Conservation (phyloP, 331 rosid genomes). For the Spiraea crenata region DNA sequence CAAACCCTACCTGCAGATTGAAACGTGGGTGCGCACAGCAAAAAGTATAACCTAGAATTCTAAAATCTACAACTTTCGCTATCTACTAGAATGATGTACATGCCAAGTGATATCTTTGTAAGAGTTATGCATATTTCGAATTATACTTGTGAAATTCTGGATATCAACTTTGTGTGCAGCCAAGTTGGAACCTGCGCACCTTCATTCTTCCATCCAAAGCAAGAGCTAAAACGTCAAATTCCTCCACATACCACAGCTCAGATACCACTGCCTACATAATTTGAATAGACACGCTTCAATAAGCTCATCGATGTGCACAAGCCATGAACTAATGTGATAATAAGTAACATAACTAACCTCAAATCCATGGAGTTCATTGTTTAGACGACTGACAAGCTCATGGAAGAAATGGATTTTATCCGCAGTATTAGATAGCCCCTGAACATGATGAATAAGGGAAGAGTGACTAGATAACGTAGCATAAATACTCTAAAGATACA, state of each 20-base stretch:
- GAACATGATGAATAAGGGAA: conserved; percentile 18
- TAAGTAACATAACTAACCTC: conserved; percentile 46
- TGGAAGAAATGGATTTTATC: conserved; percentile 63
- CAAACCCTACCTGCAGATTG: too few relatives aligned
- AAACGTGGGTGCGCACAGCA: too few relatives aligned
- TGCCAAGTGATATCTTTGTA: too few relatives aligned
- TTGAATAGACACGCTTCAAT: neutral
- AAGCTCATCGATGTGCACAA: neutral
- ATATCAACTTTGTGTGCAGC: conserved; percentile 46
- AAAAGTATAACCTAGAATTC: too few relatives aligned
- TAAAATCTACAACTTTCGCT: too few relatives aligned
- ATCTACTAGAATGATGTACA: too few relatives aligned
- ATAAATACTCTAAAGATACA: neutral
- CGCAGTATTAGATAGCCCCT: conserved; percentile 42
- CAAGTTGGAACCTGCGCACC: conserved; percentile 58
- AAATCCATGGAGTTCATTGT: conserved; percentile 55
- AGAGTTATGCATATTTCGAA: too few relatives aligned
- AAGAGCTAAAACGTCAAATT: conserved; percentile 84
- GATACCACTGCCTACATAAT: conserved; percentile 65
- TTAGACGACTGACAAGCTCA: conserved; percentile 59
- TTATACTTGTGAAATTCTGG: too few relatives aligned
- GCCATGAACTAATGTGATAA: neutral
- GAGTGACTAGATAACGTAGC: neutral
- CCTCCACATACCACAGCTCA: conserved; percentile 96
- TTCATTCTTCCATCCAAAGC: conserved; percentile 89